Conservation (phyloP, 495 filamentous ascomycete species). For the Podospora fimiseda region DNA sequence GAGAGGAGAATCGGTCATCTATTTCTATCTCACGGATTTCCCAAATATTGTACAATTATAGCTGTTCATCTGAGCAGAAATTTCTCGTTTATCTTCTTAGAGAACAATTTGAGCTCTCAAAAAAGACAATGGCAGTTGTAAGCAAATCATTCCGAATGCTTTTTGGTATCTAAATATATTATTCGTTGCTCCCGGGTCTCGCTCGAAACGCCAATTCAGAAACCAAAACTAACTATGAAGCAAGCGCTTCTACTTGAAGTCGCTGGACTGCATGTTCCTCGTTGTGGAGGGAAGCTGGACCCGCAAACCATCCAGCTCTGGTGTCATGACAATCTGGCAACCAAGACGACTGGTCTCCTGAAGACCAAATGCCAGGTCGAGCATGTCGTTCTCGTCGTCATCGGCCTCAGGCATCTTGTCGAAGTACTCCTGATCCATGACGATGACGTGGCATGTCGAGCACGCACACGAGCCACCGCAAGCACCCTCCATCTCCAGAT, state of each 20-base stretch:
- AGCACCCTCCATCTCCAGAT: slow-evolving; percentile 97
- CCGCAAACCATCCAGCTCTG: slow-evolving; percentile 77
- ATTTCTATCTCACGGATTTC: too few relatives aligned
- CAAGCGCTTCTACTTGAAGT: slow-evolving; percentile 53
- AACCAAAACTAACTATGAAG: not conserved
- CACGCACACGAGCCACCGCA: slow-evolving; percentile 96
- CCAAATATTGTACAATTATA: too few relatives aligned
- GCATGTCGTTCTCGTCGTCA: slow-evolving; percentile 99
- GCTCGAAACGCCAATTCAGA: slow-evolving; percentile 14
- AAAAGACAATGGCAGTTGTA: not conserved
- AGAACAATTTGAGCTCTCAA: too few relatives aligned
- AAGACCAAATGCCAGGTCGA: slow-evolving; percentile 90
- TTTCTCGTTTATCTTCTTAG: too few relatives aligned
- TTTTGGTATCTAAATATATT: slow-evolving; percentile 21
- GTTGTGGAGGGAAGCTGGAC: slow-evolving; percentile 90
- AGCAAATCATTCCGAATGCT: slow-evolving; percentile 7
- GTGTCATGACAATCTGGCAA: slow-evolving; percentile 88
- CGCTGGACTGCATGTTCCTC: slow-evolving; percentile 89
- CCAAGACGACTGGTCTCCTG: slow-evolving; percentile 95
- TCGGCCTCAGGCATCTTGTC: slow-evolving; percentile 88
- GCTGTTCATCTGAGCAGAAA: too few relatives aligned
- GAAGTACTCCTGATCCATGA: slow-evolving; percentile 73
- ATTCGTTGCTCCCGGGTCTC: slow-evolving; percentile 2
- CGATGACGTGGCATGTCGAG: slow-evolving; percentile 95
- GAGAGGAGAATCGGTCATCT: too few relatives aligned